Conservation (phyloP, 176 grass and related monocot genomes). For the Cocos nucifera region DNA sequence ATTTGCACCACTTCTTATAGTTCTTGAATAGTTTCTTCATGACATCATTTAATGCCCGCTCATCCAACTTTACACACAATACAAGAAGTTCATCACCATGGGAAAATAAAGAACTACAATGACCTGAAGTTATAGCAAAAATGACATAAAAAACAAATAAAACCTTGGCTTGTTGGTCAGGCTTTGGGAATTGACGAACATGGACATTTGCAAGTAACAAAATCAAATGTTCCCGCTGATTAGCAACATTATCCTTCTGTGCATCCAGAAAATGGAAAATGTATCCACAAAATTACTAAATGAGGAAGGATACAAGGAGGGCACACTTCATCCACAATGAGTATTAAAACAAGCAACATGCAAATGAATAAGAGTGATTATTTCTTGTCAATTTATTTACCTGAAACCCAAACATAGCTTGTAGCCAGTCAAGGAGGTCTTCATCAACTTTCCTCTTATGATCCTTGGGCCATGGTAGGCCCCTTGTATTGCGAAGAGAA, state of each 20-base stretch:
- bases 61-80: slow-evolving; percentile 52
- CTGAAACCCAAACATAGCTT: slow-evolving; percentile 99
- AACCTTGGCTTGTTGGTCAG: slow-evolving; percentile 74
- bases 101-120: not conserved
- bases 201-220: slow-evolving; percentile 92
- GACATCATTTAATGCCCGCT: slow-evolving; percentile 52
- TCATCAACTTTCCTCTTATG: slow-evolving; percentile 69
- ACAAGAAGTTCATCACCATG: too few species aligned
- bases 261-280: slow-evolving; percentile 21
- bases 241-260: slow-evolving; percentile 93
- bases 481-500: slow-evolving; percentile 83
- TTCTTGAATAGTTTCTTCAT: slow-evolving; percentile 97
- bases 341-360: slow-evolving; percentile 12
- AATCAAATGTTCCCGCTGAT: slow-evolving; percentile 91
- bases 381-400: slow-evolving; percentile 30
- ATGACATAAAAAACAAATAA: not conserved
- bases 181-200: slow-evolving; percentile 43
- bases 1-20: slow-evolving; percentile 93
- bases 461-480: slow-evolving; percentile 74
- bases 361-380: slow-evolving; percentile 3
- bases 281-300: not conserved
- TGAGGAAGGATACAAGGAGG: slow-evolving; percentile 5
- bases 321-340: not conserved
- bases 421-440: slow-evolving; percentile 95
- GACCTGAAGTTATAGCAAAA: not conserved